Conservation (phyloP, 139 green algal genomes). For the Chlorella vulgaris region DNA sequence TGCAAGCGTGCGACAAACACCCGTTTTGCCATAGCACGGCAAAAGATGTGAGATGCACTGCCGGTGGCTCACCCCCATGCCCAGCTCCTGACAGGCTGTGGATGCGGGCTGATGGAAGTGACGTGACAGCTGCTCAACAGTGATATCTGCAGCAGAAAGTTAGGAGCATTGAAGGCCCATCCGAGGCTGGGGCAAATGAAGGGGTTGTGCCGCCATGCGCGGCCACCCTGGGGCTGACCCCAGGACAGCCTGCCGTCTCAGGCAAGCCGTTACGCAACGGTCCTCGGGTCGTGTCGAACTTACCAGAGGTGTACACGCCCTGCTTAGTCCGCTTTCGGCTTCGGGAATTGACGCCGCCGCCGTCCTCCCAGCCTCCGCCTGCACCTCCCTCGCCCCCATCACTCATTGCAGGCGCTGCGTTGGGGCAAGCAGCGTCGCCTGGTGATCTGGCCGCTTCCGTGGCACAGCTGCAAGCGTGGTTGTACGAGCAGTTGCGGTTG, state of each 20-base stretch:
- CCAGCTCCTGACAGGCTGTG: slow-evolving; percentile 23
- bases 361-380: neutral
- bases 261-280: no score
- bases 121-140: neutral
- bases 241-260: no score
- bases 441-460: no score
- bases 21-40: neutral
- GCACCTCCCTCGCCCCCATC: neutral
- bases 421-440: no score
- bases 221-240: no score
- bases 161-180: no score
- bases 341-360: no score
- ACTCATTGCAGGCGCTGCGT: neutral
- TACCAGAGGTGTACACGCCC: slow-evolving; percentile 1
- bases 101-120: slow-evolving; percentile 25
- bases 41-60: no score
- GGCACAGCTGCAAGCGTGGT: no score
- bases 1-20: neutral
- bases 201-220: neutral
- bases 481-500: no score
- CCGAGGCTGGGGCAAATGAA: no score
- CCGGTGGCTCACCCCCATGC: slow-evolving; percentile 9
- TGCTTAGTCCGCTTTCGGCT: slow-evolving; percentile 16
- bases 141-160: slow-evolving; percentile 8
- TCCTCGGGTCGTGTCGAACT: no score